Conservation (phyloP, 495 filamentous ascomycete genomes). For the Daldinia concentrica region DNA sequence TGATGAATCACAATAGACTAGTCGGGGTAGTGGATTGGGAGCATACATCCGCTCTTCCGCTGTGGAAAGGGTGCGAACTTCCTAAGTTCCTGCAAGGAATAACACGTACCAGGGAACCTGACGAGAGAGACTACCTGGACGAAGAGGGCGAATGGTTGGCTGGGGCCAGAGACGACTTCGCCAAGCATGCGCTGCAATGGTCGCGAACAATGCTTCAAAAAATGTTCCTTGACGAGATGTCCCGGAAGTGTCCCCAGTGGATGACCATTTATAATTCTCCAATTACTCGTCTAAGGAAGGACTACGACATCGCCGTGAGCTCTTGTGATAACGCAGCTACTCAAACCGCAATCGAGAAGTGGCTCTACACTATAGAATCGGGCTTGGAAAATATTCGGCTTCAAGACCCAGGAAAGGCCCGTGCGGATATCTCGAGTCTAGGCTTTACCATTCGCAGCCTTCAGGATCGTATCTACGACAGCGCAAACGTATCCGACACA, state of each 20-base stretch:
- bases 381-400: conserved; percentile 6
- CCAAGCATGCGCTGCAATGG: background rate
- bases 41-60: conserved; percentile 3
- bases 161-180: conserved; percentile 2
- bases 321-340: background rate
- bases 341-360: background rate
- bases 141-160: background rate
- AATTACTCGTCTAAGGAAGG: background rate
- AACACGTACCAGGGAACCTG: background rate
- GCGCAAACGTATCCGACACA: conserved; percentile 4
- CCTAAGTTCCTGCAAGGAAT: conserved; percentile 9
- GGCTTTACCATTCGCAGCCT: conserved; percentile 5
- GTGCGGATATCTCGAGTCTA: background rate
- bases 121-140: background rate
- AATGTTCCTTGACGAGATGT: background rate
- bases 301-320: background rate
- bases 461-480: conserved; percentile 10
- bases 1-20: background rate
- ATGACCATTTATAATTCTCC: background rate
- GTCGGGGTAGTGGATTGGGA: conserved; percentile 11
- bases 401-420: background rate
- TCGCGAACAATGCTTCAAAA: background rate
- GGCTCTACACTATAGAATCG: background rate
- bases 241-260: background rate
- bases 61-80: conserved; percentile 16